Evolutionary conservation across 2,329 filamentous ascomycete species (phyloP).

Genomic region (Phaeosphaeria sp.): DNA sequence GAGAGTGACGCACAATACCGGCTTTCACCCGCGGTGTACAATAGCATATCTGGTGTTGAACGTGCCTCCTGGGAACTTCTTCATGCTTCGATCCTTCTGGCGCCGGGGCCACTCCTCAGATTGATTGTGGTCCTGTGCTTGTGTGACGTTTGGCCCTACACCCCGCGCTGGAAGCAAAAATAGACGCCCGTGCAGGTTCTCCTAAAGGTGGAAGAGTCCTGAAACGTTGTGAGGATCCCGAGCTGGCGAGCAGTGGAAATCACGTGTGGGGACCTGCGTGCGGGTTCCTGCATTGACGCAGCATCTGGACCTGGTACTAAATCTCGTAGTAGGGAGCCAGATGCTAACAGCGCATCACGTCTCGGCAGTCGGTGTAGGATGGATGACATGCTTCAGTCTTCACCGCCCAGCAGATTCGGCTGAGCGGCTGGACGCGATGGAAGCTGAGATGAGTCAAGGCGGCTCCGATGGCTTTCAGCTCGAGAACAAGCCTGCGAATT

Average conservation of each 20-base stretch:
- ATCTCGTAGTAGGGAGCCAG: slow-evolving; percentile 9
- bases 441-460: slow-evolving; percentile 6
- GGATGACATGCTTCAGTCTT: not conserved
- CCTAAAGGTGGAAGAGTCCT: not conserved
- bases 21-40: not conserved
- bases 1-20: not conserved
- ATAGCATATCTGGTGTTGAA: not conserved
- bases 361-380: not conserved
- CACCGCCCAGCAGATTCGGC: slow-evolving; percentile 1
- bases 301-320: slow-evolving; percentile 28
- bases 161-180: slow-evolving; percentile 14
- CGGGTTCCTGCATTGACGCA: slow-evolving; percentile 34
- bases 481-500: not conserved
- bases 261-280: slow-evolving; percentile 8
- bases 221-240: not conserved
- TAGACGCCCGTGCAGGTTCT: slow-evolving; percentile 17
- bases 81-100: not conserved
- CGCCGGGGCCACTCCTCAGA: not conserved
- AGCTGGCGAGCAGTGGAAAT: not conserved
- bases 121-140: not conserved
- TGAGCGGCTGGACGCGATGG: slow-evolving; percentile 6
- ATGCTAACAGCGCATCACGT: slow-evolving; percentile 10
- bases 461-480: slow-evolving; percentile 9
- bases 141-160: slow-evolving; percentile 1
- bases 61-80: not conserved